Percentiles rank a stretch among this genome's conserved stretches.
Conservation (phyloP, 1,139 yeast species). For the Candida neerlandica region DNA sequence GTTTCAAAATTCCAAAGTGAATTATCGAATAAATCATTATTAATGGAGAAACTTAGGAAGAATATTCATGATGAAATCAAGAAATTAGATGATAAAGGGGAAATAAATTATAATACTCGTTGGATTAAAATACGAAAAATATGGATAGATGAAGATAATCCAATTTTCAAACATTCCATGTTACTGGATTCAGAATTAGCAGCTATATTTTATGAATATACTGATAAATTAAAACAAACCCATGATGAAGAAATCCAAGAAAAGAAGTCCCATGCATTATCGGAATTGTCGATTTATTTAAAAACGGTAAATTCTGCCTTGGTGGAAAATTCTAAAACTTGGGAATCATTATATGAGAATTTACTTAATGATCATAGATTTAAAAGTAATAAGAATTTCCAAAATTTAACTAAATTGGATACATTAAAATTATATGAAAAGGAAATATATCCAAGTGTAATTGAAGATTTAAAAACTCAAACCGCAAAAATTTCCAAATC, state of each 20-base stretch:
- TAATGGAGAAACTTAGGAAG: constrained; percentile 55
- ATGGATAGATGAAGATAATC: constrained; percentile 58
- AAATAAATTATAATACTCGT: constrained; percentile 59
- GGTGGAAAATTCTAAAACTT: constrained; percentile 33
- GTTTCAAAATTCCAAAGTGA: constrained; percentile 58
- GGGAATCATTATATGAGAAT: constrained; percentile 48
- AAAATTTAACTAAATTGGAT: constrained; percentile 57
- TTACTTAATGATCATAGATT: constrained; percentile 54
- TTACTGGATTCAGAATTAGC: constrained; percentile 59
- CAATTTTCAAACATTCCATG: constrained; percentile 65
- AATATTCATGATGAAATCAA: constrained; percentile 56
- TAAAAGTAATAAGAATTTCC: constrained; percentile 60
- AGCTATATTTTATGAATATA: constrained; percentile 54
- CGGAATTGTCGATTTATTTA: constrained; percentile 54
- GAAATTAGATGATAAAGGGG: constrained; percentile 29
- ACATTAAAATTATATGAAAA: constrained; percentile 55
- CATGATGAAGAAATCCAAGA: constrained; percentile 34
- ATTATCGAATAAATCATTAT: constrained; percentile 51
- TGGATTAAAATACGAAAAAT: constrained; percentile 61
- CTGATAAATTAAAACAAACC: constrained; percentile 39
- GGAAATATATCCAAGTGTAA: constrained; percentile 45
- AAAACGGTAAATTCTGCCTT: constrained; percentile 34
- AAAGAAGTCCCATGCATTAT: constrained; percentile 50
- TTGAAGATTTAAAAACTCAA: constrained; percentile 34
- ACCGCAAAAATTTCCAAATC: constrained; percentile 36